Conservation (phyloP, 192 early-diverging fungal genomes). For the Umbelopsis vinacea region DNA sequence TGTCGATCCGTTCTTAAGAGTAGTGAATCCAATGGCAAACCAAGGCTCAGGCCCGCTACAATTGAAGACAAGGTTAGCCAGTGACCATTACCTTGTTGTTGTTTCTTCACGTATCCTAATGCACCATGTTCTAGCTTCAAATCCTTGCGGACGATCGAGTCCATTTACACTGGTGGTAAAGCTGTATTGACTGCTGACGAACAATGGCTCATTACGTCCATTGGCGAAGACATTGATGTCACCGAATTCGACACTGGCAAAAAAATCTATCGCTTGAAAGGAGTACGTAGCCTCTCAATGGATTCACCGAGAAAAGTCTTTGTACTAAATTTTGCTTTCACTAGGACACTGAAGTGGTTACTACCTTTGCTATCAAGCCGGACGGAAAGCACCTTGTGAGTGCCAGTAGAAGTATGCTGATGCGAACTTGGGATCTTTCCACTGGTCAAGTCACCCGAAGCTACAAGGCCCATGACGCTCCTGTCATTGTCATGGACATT, state of each 20-base stretch:
- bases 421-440: slow-evolving; percentile 79
- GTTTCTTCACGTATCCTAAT: neutral
- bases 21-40: slow-evolving; percentile 11
- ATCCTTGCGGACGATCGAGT: slow-evolving; percentile 78
- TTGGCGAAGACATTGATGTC: slow-evolving; percentile 83
- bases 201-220: slow-evolving; percentile 71
- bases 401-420: slow-evolving; percentile 79
- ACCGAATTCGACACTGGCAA: slow-evolving; percentile 72
- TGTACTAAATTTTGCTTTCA: neutral
- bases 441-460: slow-evolving; percentile 63
- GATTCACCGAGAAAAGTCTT: neutral
- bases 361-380: slow-evolving; percentile 83
- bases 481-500: slow-evolving; percentile 91
- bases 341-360: slow-evolving; percentile 84
- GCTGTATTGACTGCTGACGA: slow-evolving; percentile 71
- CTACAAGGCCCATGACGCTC: slow-evolving; percentile 91
- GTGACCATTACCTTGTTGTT: too few relatives aligned
- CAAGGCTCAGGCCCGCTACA: slow-evolving; percentile 8
- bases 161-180: slow-evolving; percentile 91
- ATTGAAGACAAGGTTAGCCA: slow-evolving; percentile 13
- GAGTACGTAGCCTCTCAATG: slow-evolving; percentile 41
- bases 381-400: slow-evolving; percentile 78
- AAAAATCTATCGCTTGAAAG: slow-evolving; percentile 65
- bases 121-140: slow-evolving; percentile 61
- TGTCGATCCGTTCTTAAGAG: neutral